phyloP scores from a whole-genome alignment of 2,329 filamentous ascomycete species.

The Colletotrichum neosansevieriae region DNA sequence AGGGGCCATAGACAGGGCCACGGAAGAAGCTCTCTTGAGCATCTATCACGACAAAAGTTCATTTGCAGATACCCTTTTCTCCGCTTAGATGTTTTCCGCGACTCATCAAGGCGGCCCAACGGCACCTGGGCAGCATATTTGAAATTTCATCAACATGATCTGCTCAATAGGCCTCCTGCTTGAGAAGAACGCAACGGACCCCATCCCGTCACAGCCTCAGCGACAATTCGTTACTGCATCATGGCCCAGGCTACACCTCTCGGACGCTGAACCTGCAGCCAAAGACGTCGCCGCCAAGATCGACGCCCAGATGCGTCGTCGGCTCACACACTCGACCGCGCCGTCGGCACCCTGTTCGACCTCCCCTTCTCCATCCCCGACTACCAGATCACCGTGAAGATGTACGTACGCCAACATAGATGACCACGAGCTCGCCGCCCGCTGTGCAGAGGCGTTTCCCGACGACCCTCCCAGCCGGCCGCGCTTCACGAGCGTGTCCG shows the following conservation, averaged over 20 bases:
- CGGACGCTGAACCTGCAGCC: background rate
- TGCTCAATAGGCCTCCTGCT: conserved; percentile 43
- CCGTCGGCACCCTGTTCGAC: conserved; percentile 45
- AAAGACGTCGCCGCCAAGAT: conserved; percentile 1
- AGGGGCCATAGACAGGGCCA: background rate
- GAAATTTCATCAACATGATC: conserved; percentile 48
- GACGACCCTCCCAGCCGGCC: too few relatives aligned
- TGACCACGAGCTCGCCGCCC: conserved; percentile 43
- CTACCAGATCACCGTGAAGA: conserved; percentile 45
- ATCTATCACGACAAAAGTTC: conserved; percentile 46
- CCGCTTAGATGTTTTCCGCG: conserved; percentile 40
- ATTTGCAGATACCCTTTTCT: conserved; percentile 46
- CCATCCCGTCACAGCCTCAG: conserved; percentile 32
- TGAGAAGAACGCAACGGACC: conserved; percentile 13
- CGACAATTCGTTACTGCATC: conserved; percentile 46
- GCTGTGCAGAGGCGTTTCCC: conserved; percentile 2
- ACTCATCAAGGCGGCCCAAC: conserved; percentile 7
- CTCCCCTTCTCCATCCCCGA: conserved; percentile 46
- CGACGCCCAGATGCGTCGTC: conserved; percentile 44
- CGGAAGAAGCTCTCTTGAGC: conserved; percentile 43
- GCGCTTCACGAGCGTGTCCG: too few relatives aligned
- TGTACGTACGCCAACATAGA: conserved; percentile 46
- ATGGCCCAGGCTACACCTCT: conserved; percentile 25
- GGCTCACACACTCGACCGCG: conserved; percentile 47
- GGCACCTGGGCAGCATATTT: conserved; percentile 44